Percentiles rank a stretch among this genome's conserved stretches.
Conservation (phyloP, 139 green algal genomes). For the Picochlorum sp. region DNA sequence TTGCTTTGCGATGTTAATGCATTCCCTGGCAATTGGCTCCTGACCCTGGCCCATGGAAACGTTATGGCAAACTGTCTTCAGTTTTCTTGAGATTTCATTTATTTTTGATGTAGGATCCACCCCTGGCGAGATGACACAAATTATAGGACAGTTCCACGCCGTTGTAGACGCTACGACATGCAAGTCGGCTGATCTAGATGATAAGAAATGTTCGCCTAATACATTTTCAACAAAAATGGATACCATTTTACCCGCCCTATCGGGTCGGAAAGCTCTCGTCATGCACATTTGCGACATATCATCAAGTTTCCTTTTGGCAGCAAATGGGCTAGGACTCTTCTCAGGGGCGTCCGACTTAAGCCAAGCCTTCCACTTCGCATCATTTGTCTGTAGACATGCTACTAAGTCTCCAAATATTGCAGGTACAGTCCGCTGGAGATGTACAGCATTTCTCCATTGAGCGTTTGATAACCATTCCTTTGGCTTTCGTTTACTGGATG, state of each 20-base stretch:
- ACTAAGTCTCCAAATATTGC: slow-evolving; percentile 50
- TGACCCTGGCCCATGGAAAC: slow-evolving; percentile 68
- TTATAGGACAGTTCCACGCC: slow-evolving; percentile 64
- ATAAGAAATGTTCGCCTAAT: slow-evolving; percentile 80
- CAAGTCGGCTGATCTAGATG: slow-evolving; percentile 81
- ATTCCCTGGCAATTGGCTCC: slow-evolving; percentile 85
- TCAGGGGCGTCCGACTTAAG: slow-evolving; percentile 90
- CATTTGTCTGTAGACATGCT: slow-evolving; percentile 70
- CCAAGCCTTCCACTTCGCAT: slow-evolving; percentile 77
- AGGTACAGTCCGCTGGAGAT: slow-evolving; percentile 54
- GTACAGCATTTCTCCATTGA: slow-evolving; percentile 77
- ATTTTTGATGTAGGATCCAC: slow-evolving; percentile 90
- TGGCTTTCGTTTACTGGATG: slow-evolving; percentile 66
- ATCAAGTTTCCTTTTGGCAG: slow-evolving; percentile 29
- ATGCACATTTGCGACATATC: slow-evolving; percentile 85
- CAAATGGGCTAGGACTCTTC: slow-evolving; percentile 6
- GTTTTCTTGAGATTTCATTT: slow-evolving; percentile 87
- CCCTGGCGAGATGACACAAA: slow-evolving; percentile 83
- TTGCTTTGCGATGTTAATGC: slow-evolving; percentile 68
- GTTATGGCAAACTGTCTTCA: slow-evolving; percentile 82
- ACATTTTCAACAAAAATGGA: slow-evolving; percentile 74
- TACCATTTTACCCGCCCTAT: slow-evolving; percentile 81
- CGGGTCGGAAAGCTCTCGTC: slow-evolving; percentile 65
- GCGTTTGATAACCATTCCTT: slow-evolving; percentile 77
- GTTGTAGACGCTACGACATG: slow-evolving; percentile 62